Conservation (phyloP, 345 rosid genomes). For the Bruguiera gymnorhiza region DNA sequence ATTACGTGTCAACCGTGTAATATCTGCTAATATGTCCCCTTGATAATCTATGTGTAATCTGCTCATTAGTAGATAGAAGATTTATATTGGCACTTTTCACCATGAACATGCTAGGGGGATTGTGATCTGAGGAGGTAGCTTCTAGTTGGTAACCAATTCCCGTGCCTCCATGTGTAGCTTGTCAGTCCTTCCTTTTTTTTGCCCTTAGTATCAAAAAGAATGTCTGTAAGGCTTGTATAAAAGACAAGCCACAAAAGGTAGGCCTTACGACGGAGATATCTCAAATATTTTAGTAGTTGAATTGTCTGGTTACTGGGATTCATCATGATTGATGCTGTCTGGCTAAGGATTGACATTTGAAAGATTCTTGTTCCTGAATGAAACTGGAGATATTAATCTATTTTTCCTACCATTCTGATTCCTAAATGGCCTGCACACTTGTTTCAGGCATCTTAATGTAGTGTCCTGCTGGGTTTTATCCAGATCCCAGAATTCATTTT, state of each 20-base stretch:
- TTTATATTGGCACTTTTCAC: background rate
- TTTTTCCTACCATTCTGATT: no score
- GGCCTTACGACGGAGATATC: background rate
- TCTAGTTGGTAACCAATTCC: background rate
- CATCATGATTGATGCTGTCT: background rate
- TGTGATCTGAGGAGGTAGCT: no score
- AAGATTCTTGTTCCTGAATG: background rate
- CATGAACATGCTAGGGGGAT: no score
- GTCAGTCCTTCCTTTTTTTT: conserved; percentile 3
- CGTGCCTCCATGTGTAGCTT: background rate
- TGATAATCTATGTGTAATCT: background rate
- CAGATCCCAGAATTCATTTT: background rate
- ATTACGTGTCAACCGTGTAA: no score
- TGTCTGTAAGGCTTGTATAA: background rate
- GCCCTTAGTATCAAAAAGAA: background rate
- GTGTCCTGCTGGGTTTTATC: background rate
- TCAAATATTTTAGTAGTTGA: background rate
- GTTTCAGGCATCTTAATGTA: no score
- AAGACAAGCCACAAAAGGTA: conserved; percentile 7
- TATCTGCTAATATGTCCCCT: background rate
- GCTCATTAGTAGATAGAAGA: background rate
- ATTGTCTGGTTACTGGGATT: background rate
- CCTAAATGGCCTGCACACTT: no score
- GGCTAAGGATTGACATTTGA: background rate
- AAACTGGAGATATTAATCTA: background rate